phyloP scores from a whole-genome alignment of 257 asterid species.

The Lavandula angustifolia region DNA sequence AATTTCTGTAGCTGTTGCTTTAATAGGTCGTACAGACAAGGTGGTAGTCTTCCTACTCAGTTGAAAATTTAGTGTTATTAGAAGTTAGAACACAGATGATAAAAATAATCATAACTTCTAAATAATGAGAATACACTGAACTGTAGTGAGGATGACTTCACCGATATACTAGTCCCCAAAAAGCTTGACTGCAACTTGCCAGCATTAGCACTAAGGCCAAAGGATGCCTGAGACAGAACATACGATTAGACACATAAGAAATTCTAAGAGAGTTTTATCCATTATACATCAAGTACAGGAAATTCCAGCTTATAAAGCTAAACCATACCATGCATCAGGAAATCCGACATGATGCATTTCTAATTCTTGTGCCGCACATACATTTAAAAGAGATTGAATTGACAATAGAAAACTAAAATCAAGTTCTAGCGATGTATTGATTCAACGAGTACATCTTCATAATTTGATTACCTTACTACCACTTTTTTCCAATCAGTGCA shows the following conservation, averaged over 20 bases:
- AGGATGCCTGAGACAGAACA: slow-evolving; percentile 44
- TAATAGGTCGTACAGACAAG: slow-evolving; percentile 49
- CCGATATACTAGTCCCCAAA: slow-evolving; percentile 45
- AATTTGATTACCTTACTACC: slow-evolving; percentile 9
- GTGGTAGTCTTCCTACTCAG: slow-evolving; percentile 43
- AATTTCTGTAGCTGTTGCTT: slow-evolving; percentile 77
- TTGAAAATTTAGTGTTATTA: neutral
- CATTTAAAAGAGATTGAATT: neutral
- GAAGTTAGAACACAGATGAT: slow-evolving; percentile 7
- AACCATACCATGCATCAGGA: too few relatives aligned
- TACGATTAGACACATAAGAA: neutral
- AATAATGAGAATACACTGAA: slow-evolving; percentile 43
- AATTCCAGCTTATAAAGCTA: too few relatives aligned
- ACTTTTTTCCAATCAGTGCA: neutral
- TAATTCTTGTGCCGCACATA: neutral
- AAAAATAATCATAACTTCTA: neutral
- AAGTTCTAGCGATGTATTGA: neutral
- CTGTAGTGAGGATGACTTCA: slow-evolving; percentile 53
- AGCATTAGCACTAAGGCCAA: slow-evolving; percentile 38
- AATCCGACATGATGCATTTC: slow-evolving; percentile 3
- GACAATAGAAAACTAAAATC: neutral
- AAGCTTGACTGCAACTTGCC: slow-evolving; percentile 62
- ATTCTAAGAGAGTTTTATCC: neutral
- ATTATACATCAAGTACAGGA: slow-evolving; percentile 8
- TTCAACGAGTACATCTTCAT: neutral